Percentiles rank a stretch among this genome's conserved stretches.
Evolutionary conservation across 1,284 basidiomycete genomes (phyloP).

Genomic region (Polyporus tsugae): DNA sequence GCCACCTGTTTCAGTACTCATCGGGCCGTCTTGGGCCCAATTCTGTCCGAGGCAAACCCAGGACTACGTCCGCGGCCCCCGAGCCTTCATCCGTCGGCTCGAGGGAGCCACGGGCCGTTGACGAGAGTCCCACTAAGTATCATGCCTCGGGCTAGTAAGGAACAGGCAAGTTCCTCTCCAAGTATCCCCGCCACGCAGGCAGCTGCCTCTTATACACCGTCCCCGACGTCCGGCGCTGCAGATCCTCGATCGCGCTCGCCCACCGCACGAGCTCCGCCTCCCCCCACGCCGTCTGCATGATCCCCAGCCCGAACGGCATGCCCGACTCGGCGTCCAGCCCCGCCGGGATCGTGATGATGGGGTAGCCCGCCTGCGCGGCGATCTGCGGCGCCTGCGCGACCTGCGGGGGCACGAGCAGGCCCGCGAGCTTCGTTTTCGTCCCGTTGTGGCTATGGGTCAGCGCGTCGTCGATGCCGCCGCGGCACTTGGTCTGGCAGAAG

Average conservation of each 20-base stretch:
- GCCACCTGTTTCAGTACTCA: too few relatives aligned
- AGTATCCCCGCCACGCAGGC: neutral
- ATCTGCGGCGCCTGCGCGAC: conserved; percentile 41
- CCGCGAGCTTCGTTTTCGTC: conserved; percentile 62
- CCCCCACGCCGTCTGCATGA: conserved; percentile 69
- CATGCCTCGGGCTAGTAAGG: neutral
- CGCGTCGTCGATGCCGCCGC: neutral
- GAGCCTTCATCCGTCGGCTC: too few relatives aligned
- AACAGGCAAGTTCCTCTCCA: neutral
- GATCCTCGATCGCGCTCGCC: conserved; percentile 72
- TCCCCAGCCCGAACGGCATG: conserved; percentile 66
- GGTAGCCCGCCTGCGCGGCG: conserved; percentile 65
- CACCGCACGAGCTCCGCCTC: conserved; percentile 66
- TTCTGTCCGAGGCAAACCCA: too few relatives aligned
- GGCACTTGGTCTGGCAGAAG: neutral
- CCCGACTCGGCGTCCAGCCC: neutral
- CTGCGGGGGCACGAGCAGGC: conserved; percentile 61
- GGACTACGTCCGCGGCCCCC: too few relatives aligned
- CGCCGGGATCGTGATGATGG: conserved; percentile 52
- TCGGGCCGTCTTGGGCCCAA: too few relatives aligned
- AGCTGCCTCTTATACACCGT: neutral
- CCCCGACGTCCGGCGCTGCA: neutral
- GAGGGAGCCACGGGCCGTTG: too few relatives aligned
- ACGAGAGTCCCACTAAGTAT: too few relatives aligned
- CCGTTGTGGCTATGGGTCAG: neutral